Base-by-base conservation (phyloP, 2,329 filamentous ascomycete genomes). In the Dendryphion nanum region DNA sequence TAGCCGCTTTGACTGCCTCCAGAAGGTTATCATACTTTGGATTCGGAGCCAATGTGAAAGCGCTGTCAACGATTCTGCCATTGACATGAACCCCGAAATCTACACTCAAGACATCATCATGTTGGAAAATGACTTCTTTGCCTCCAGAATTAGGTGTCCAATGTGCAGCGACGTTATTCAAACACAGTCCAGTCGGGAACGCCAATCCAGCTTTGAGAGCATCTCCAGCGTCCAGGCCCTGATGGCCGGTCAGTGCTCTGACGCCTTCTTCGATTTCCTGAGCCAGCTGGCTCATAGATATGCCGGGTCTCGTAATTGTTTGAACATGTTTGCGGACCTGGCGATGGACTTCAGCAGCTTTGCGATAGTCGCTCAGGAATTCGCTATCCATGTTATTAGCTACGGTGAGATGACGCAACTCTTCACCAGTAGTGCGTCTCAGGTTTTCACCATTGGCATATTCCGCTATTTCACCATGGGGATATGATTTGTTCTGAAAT, bases 121-220 rank as follows among this genome's bases (percentile, higher is more conserved):
- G 64, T 57, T 85, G 73, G 41, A 93, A 71, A 21, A 89, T 65
- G 47, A 78, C 77, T 45, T 89, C 87, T 64, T 90, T 94, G 64
- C 88, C 89, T 35, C 88, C 88, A 2, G 85, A 81, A 63, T 93
- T 95, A 4, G 88, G 89, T 5, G 83, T 89, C 68, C 85, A 94
- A 66, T 94, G 88, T 2, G 88, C 88, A 3, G 85, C 87, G 50
- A 86, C 83, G 59, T 93, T 79, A 69, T 95, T 89, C 47, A 93
- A 71, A 58, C 84, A 89, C 31, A 94, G 71, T 26, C 89, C 88
- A 10, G 84, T 89, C 3, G 88, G 88, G 68, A 95, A 94, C 5
- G 85, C 89, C 76, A 94, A 85, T 34, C 89, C 88, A 24, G 82
- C 87, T 57, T 82, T 79, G 44, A 90, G 72, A 40, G 82, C 82